Base-by-base conservation (phyloP, 108 stramenopile genomes). In the Aurantiochytrium sp. region DNA sequence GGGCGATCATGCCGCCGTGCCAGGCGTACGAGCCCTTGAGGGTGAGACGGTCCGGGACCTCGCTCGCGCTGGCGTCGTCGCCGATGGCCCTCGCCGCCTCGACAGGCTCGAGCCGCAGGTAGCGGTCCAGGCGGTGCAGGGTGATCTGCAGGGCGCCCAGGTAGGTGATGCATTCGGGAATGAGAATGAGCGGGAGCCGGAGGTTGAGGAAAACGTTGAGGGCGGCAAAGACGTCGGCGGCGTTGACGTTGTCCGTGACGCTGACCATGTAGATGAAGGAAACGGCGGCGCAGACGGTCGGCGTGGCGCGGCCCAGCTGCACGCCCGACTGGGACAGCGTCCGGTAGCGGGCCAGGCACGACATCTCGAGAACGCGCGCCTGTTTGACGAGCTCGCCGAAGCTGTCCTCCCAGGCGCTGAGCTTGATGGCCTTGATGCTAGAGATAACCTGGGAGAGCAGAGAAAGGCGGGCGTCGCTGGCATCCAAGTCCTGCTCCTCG, bases 361-460 rank as follows among this genome's bases (percentile, higher is more conserved):
- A 4, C 69, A 81, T 81, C 22, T 81, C 69, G 4, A 45, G 19
- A 8, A 45, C 69, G n/a, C 69, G 69, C 0, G 69, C 37, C n/a
- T 81, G 21, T 19, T 45, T 39, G 24, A 81, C 42, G 19, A 81
- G 69, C 27, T 81, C 69, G 22, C 37, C 41, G 22, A 81, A 81
- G 2, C 42, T 81, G n/a, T 81, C 69, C 0, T 81, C 69, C 69
- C 69, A 81, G 4, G 69, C 69, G 22, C 69, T 81, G 19, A 81
- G 69, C 22, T 81, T 81, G 37, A 81, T 81, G 19, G 69, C 69
- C 22, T 81, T 81, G 69, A 81, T 81, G 42, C 69, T 45, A 10
- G 37, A 81, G n/a, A 81, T 81, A 0, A 81, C 42, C 42, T 81
- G 69, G 42, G 41, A 27, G 22, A 81, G 37, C 27, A 81, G 15